Percentiles rank a stretch among this genome's conserved stretches.
phyloP scores from a whole-genome alignment of 768 basidiomycete genomes.

The Termitomyces sp. region DNA sequence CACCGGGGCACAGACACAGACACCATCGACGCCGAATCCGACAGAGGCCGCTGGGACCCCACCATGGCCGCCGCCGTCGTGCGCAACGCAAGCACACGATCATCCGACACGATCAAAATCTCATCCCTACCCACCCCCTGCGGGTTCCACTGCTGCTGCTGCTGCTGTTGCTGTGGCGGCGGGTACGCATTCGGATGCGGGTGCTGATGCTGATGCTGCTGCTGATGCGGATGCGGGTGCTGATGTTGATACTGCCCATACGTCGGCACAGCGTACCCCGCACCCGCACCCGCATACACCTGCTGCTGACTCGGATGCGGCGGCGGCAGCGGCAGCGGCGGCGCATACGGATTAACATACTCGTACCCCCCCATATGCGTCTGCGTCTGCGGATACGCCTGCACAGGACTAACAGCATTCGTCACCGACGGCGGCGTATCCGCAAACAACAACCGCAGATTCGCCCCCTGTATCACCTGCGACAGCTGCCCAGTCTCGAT shows the following conservation, averaged over 20 bases:
- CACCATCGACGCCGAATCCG: slow-evolving; percentile 39
- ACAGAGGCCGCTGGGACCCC: slow-evolving; percentile 21
- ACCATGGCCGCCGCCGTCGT: slow-evolving; percentile 3
- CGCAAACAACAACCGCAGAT: slow-evolving; percentile 85
- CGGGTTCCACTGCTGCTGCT: slow-evolving; percentile 23
- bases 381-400: slow-evolving; percentile 21
- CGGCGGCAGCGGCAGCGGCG: slow-evolving; percentile 10
- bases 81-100: slow-evolving; percentile 70
- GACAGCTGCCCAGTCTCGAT: slow-evolving; percentile 89
- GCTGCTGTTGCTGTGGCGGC: slow-evolving; percentile 15
- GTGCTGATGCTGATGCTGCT: slow-evolving; percentile 15
- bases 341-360: slow-evolving; percentile 26
- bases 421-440: slow-evolving; percentile 86
- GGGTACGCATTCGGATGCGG: slow-evolving; percentile 32
- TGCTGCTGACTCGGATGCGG: not conserved
- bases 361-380: slow-evolving; percentile 18
- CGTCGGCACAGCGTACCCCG: slow-evolving; percentile 27
- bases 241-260: slow-evolving; percentile 21
- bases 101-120: slow-evolving; percentile 87
- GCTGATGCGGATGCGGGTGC: slow-evolving; percentile 14
- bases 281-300: slow-evolving; percentile 17
- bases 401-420: slow-evolving; percentile 40
- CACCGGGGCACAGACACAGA: slow-evolving; percentile 36
- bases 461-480: slow-evolving; percentile 93
- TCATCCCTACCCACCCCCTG: slow-evolving; percentile 66